Base-by-base conservation (phyloP, 2,329 filamentous ascomycete species). In the Calonectria ilicicola region DNA sequence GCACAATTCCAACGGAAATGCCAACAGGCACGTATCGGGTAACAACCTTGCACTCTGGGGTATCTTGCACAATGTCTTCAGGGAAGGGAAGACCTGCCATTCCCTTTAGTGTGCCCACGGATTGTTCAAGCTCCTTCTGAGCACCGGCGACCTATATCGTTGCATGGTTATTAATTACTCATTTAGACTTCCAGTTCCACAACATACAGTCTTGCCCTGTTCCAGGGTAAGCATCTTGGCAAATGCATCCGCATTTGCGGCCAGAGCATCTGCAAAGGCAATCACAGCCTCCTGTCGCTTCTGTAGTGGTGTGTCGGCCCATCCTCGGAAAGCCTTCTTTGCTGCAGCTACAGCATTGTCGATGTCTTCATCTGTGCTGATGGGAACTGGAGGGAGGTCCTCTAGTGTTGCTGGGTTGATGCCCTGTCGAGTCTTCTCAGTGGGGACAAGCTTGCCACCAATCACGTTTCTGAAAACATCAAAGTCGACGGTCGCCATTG, bases 391-490 rank as follows among this genome's bases (percentile, higher is more conserved):
- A 29, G 87, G 85, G 62, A 89, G 87, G 35, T 86, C 81, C 74
- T 88, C 81, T 26, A 84, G 82, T 8, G 86, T 89, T 3, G 88
- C 82, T 0, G 89, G 89, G 79, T 91, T 90, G 76, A 89, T 81
- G 51, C 85, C 84, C 76, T 86, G 84, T 66, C 87, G 85, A 12
- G 85, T 88, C 66, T 84, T 79, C 29, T 82, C 75, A 1, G 86
- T 87, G 72, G 88, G 88, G 74, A 89, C 84, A 75, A 90, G 58
- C 26, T 69, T 65, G 29, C 65, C 65, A 21, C 67, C 69, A 3
- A 72, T 86, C 69, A 89, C 83, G 82, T 90, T 91, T 72, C 84
- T 83, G 79, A 88, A 90, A 21, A 12, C 19, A 5, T 46, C 38
- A 65, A 72, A 72, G 9, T 64, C 38, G 19, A 72, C 26, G 38